Evolutionary conservation across 2,329 filamentous ascomycete species (phyloP).

Genomic region (Monosporascus cannonballus): DNA sequence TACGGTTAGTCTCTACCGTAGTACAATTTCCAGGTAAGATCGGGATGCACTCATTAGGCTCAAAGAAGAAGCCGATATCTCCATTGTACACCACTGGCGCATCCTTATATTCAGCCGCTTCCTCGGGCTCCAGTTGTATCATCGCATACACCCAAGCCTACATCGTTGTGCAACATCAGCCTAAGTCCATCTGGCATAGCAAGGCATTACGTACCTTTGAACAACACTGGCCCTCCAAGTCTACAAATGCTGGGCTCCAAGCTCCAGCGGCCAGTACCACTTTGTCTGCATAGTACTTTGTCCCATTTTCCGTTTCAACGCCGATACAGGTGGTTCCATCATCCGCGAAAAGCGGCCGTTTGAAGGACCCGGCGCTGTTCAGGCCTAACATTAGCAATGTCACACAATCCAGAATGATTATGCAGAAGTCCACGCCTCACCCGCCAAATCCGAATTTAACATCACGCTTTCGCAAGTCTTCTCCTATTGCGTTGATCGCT

Average conservation of each 20-base stretch:
- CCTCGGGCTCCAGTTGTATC: conserved; percentile 34
- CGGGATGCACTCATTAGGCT: conserved; percentile 32
- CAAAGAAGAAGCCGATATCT: conserved; percentile 43
- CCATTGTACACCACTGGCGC: conserved; percentile 40
- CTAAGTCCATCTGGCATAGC: neutral
- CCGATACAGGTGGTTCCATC: conserved; percentile 32
- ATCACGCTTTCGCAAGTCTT: conserved; percentile 28
- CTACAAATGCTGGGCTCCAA: conserved; percentile 30
- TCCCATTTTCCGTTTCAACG: conserved; percentile 34
- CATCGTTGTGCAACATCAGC: conserved; percentile 3
- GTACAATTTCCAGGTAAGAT: neutral
- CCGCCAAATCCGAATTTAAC: conserved; percentile 36
- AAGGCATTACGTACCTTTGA: conserved; percentile 21
- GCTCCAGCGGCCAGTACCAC: conserved; percentile 35
- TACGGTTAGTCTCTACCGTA: neutral
- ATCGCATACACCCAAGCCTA: conserved; percentile 41
- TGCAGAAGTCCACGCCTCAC: conserved; percentile 10
- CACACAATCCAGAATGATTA: neutral
- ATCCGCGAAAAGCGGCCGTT: conserved; percentile 30
- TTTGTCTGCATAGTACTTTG: conserved; percentile 35
- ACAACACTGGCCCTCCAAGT: conserved; percentile 31
- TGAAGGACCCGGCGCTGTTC: conserved; percentile 36
- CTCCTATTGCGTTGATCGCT: conserved; percentile 39
- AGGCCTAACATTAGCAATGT: neutral
- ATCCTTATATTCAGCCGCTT: conserved; percentile 34